A percentile compares a stretch with the other conserved stretches of the same genome.
phyloP scores from a whole-genome alignment of 768 basidiomycete species.

The Punctularia strigosozonata region DNA sequence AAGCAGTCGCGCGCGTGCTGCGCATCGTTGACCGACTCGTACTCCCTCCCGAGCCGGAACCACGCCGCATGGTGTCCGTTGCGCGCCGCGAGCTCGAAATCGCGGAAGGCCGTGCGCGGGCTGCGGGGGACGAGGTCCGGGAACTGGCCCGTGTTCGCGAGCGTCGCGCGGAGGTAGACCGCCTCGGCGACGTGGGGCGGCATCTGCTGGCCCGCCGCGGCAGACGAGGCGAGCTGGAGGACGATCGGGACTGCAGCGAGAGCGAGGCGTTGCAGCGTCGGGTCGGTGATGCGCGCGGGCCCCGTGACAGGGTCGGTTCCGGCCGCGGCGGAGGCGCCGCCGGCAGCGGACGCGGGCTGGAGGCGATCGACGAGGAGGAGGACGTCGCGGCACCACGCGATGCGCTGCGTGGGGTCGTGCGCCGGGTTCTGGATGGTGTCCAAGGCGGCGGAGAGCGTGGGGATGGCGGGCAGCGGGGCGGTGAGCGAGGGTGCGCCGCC shows the following conservation, averaged over 20 bases:
- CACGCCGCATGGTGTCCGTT: constrained; percentile 72
- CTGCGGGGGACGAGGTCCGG: constrained; percentile 54
- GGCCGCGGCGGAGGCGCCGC: constrained; percentile 26
- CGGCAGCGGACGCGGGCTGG: constrained; percentile 17
- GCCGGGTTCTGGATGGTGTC: constrained; percentile 38
- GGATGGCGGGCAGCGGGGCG: constrained; percentile 54
- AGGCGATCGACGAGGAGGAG: constrained; percentile 65
- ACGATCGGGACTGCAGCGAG: constrained; percentile 56
- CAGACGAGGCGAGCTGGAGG: constrained; percentile 37
- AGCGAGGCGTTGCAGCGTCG: constrained; percentile 44
- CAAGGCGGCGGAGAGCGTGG: constrained; percentile 41
- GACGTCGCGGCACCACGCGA: constrained; percentile 79
- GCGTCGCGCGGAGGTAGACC: constrained; percentile 59
- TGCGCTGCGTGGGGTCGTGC: constrained; percentile 46
- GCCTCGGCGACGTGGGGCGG: constrained; percentile 53
- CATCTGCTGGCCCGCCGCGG: constrained; percentile 20
- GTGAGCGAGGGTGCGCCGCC: constrained; percentile 40
- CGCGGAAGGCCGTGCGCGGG: constrained; percentile 74
- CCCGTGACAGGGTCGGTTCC: constrained; percentile 27
- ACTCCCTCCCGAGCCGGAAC: constrained; percentile 87
- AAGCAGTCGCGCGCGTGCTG: constrained; percentile 75
- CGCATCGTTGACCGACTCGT: constrained; percentile 76
- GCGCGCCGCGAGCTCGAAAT: constrained; percentile 77
- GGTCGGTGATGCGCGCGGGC: constrained; percentile 44
- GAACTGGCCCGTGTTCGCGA: constrained; percentile 63